Base-by-base conservation (phyloP, 345 rosid species). In the Combretum micranthum region DNA sequence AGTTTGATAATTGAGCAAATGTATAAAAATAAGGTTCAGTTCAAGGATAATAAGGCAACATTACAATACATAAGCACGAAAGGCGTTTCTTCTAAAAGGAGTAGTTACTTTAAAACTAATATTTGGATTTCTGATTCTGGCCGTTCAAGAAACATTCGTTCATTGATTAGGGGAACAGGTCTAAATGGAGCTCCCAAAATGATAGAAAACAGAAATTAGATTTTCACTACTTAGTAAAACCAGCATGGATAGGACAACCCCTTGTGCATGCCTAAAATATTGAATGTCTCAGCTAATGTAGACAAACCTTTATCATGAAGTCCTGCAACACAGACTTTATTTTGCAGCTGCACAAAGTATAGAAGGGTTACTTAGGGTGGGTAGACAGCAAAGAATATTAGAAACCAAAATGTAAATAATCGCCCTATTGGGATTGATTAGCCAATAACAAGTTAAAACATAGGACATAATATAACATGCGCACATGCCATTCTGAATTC, bases 291-390 rank as follows among this genome's bases (percentile, higher is more conserved):
- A 15, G 42, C 3, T 4, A 49, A 44, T 22, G 15, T 39, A 64
- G 52, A 65, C 77, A 57, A 37, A 85, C 97, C 99, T 85, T 93
- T 93, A 72, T 93, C 97, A 67, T 88, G 98, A 71, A 88, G 56
- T 53, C 96, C 93, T 15, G 84, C 96, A n/a, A 92, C 57, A 68
- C 71, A 68, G 50, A 80, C 68, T 75, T 86, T 82, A 72, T 75
- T 84, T 45, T 32, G 53, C 61, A 88, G 55, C 98, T 91, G 92
- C 77, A 75, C 42, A 56, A 73, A 59, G 48, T 32, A 58, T 26
- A 17, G 45, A 26, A 52, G 42, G 19, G 14, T 13, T 7, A 52
- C 32, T 50, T 56, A 55, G 25, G 25, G 25, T 48, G 23, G 46
- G 32, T 26, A 45, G 15, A 16, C 45, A 48, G 17, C 16, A 20